A percentile compares a stretch with the other conserved stretches of the same genome.
Evolutionary conservation across 768 basidiomycete species (phyloP).

Genomic region (Termitomyces sp.): DNA sequence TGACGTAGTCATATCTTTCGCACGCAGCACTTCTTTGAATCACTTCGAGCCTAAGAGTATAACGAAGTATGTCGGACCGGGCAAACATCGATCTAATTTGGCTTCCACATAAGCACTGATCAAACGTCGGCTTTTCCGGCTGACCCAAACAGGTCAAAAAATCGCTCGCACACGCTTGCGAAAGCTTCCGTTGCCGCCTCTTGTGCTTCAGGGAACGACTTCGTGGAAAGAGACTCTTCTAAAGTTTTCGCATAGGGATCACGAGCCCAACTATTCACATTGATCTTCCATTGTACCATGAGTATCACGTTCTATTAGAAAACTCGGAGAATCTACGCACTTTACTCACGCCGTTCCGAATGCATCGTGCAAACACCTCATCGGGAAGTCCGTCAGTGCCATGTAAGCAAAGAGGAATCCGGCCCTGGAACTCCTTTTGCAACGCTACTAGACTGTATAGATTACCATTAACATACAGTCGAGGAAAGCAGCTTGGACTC

Average conservation of each 20-base stretch:
- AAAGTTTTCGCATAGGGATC: conserved; percentile 38
- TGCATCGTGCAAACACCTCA: conserved; percentile 39
- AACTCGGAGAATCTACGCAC: conserved; percentile 8
- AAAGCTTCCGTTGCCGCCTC: conserved; percentile 42
- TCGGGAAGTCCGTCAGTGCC: conserved; percentile 44
- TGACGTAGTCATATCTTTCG: background rate
- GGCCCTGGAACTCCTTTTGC: conserved; percentile 29
- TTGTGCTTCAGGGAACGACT: conserved; percentile 41
- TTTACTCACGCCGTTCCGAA: conserved; percentile 43
- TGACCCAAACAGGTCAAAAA: conserved; percentile 37
- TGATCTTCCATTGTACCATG: conserved; percentile 27
- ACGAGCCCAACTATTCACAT: conserved; percentile 44
- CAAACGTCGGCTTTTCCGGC: conserved; percentile 31
- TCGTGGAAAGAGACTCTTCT: conserved; percentile 26
- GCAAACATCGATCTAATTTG: background rate
- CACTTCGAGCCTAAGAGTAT: background rate
- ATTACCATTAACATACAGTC: background rate
- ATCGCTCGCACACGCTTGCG: conserved; percentile 34
- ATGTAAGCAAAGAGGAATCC: conserved; percentile 37
- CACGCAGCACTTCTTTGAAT: background rate
- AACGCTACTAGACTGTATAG: conserved; percentile 32
- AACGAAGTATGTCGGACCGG: background rate
- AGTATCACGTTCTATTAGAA: background rate
- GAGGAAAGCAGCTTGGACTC: conserved; percentile 1
- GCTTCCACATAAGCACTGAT: background rate